Evolutionary conservation across 306 rosid species (phyloP), one percentile per base, ranked within the genome.

Genomic region (Malus asiatica): DNA sequence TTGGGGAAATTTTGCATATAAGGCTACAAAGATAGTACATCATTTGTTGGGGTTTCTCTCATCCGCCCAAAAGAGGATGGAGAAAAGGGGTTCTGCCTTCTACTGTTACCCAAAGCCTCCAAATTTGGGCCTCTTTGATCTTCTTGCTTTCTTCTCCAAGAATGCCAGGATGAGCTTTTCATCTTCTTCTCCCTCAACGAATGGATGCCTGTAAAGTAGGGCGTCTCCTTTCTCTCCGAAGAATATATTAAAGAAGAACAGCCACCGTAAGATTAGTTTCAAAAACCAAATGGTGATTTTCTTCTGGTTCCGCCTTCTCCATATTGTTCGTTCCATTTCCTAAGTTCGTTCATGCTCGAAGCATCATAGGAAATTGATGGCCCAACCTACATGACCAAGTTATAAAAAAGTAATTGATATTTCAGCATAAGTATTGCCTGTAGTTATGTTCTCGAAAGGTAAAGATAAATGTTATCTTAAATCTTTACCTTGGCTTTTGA

Each of bases 261-360:
- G 44, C 57, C 66, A 27, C 13, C 8, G 23, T 15, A 63, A 71
- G 23, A 51, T 77, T 25, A 66, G 66, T 76, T 79, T 68, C 92
- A 87, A 45, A 95, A 95, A 68, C 99, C 99, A 29, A 95, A 89
- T n/a, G 97, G 95, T 46, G 99, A 85, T 80, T 89, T 95, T 61
- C 86, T 82, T 88, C 99, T 84, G 79, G 89, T 95, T 62, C 99
- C 99, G 6, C 93, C 97, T 84, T 95, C 99, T 8, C 99, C 99
- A 4, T 95, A 95, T 87, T 90, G 93, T 72, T 95, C 99, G 59
- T 92, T 95, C 99, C 99, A 95, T 79, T 95, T 95, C 82, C 99
- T 88, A 71, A 95, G 81, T 78, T 92, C 99, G 65, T 88, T 95
- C 97, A 95, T 92, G 85, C 91, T 95, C 14, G 96, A 70, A 46